A percentile compares a stretch with the other conserved stretches of the same genome.
These are phyloP conservation scores for Ilex asprella DNA, from an alignment of 257 asterid species.

Conservation along the genomic window DNA sequence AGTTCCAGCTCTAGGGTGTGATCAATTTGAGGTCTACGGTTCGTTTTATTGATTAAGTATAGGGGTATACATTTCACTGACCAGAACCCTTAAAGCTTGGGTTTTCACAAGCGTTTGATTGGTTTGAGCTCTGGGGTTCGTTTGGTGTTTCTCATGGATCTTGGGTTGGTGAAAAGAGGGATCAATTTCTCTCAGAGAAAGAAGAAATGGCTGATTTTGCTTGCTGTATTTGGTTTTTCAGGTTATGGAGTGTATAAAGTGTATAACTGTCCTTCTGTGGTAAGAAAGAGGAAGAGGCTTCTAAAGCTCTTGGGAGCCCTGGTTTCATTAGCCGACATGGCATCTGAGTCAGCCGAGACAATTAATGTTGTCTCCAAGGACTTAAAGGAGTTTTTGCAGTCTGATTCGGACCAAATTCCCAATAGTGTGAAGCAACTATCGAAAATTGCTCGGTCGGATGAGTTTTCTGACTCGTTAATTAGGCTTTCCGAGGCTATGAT, in stretches of 20 bases:
- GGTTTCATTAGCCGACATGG: slow-evolving; percentile 64
- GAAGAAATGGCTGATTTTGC: slow-evolving; percentile 62
- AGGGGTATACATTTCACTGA: background rate
- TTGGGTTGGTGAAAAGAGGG: slow-evolving; percentile 46
- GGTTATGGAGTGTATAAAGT: slow-evolving; percentile 69
- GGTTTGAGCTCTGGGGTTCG: slow-evolving; percentile 8
- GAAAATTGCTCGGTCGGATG: slow-evolving; percentile 63
- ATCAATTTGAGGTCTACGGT: slow-evolving; percentile 28
- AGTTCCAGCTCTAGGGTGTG: slow-evolving; percentile 14
- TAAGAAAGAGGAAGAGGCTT: slow-evolving; percentile 48
- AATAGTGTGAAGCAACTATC: slow-evolving; percentile 79
- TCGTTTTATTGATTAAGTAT: slow-evolving; percentile 1
- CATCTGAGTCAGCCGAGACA: slow-evolving; percentile 71
- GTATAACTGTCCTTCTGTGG: slow-evolving; percentile 66
- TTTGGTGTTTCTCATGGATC: slow-evolving; percentile 34
- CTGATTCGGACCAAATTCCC: slow-evolving; percentile 85
- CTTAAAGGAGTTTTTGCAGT: slow-evolving; percentile 71
- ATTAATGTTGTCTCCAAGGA: slow-evolving; percentile 62
- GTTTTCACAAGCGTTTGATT: background rate
- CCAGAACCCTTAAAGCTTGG: background rate
- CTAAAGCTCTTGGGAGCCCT: slow-evolving; percentile 52
- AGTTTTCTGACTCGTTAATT: slow-evolving; percentile 42
- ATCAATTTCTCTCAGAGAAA: slow-evolving; percentile 45
- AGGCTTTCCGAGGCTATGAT: slow-evolving; percentile 58
- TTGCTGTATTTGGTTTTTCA: slow-evolving; percentile 71